A percentile compares a stretch with the other conserved stretches of the same genome.
Conservation (phyloP, 768 basidiomycete genomes). For the Mycena leptocephala region DNA sequence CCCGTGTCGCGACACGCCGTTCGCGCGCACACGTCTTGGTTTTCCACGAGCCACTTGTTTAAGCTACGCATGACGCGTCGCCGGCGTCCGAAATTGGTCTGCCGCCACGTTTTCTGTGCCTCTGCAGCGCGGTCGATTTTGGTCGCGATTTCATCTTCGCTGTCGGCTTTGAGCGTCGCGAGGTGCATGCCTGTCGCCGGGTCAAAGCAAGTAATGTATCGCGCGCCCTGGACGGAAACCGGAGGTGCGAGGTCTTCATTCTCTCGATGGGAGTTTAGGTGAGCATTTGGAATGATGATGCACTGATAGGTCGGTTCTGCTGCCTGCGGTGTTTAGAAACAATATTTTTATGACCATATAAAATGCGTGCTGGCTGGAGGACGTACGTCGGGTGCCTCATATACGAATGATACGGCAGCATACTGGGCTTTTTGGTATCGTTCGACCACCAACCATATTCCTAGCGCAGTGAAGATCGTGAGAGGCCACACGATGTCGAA, state of each 20-base stretch:
- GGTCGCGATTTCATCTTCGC: constrained; percentile 76
- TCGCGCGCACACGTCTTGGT: constrained; percentile 88
- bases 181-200: constrained; percentile 91
- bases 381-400: constrained; percentile 72
- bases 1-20: constrained; percentile 96
- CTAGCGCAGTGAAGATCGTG: constrained; percentile 80
- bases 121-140: constrained; percentile 78
- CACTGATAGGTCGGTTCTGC: constrained; percentile 75
- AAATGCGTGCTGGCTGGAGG: constrained; percentile 9
- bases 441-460: constrained; percentile 85
- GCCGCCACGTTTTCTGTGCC: constrained; percentile 83
- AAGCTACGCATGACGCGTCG: constrained; percentile 89
- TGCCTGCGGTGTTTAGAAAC: constrained; percentile 56
- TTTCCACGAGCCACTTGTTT: constrained; percentile 93
- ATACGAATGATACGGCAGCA: constrained; percentile 79
- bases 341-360: neutral
- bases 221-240: constrained; percentile 60
- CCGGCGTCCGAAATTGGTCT: constrained; percentile 85
- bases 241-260: constrained; percentile 70
- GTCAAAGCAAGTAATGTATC: constrained; percentile 93
- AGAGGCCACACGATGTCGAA: constrained; percentile 79
- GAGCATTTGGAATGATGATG: constrained; percentile 69
- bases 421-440: constrained; percentile 84
- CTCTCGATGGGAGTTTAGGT: constrained; percentile 76
- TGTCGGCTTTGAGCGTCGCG: constrained; percentile 83